Percentiles rank a stretch among this genome's conserved stretches.
phyloP scores from a whole-genome alignment of 2,329 filamentous ascomycete genomes.

The Niveomyces coronatus region DNA sequence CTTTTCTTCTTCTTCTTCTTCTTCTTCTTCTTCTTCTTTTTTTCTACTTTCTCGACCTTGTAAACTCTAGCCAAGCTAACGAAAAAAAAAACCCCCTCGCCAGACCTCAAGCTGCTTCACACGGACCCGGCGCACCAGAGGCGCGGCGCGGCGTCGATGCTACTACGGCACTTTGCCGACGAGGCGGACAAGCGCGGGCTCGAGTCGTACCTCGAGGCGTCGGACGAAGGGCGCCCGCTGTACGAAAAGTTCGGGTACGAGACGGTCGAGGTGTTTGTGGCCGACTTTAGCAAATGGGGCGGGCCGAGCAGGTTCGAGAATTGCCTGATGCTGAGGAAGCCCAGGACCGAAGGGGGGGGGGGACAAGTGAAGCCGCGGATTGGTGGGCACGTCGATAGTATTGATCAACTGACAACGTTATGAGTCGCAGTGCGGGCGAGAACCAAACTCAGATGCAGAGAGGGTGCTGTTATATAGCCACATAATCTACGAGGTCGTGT shows the following conservation, averaged over 20 bases:
- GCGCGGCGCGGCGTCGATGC: slow-evolving; percentile 23
- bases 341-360: too few species aligned
- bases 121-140: slow-evolving; percentile 27
- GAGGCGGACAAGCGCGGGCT: slow-evolving; percentile 27
- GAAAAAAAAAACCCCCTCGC: not conserved
- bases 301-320: slow-evolving; percentile 13
- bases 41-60: not conserved
- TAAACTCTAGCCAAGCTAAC: too few species aligned
- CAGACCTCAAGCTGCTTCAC: slow-evolving; percentile 28
- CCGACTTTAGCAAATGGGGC: slow-evolving; percentile 21
- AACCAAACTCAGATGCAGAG: too few species aligned
- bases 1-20: not conserved
- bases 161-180: slow-evolving; percentile 24
- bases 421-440: too few species aligned
- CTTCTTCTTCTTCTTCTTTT: not conserved
- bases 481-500: not conserved
- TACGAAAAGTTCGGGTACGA: slow-evolving; percentile 27
- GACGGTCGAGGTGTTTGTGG: slow-evolving; percentile 17
- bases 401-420: too few species aligned
- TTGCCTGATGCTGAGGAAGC: slow-evolving; percentile 7
- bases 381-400: too few species aligned
- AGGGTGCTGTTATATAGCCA: not conserved
- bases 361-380: too few species aligned
- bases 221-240: slow-evolving; percentile 20
- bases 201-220: slow-evolving; percentile 27